Evolutionary conservation across 1,139 yeast species (phyloP), one percentile per base, ranked within the genome.

Genomic region (Hyphopichia wangnamkhiaoensis): DNA sequence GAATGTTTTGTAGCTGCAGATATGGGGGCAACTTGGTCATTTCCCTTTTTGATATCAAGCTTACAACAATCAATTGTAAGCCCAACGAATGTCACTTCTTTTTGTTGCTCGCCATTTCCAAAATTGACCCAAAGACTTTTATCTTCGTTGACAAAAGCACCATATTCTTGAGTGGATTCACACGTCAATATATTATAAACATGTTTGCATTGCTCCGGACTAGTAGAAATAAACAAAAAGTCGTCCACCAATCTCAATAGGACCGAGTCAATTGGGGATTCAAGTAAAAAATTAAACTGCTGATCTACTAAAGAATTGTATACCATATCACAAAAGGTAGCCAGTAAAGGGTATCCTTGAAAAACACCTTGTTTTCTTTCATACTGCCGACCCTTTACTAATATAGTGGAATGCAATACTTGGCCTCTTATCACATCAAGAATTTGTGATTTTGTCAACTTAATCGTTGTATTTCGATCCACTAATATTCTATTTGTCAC

Each of bases 271-370:
- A 49, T 40, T 5, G 49, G 43, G 0, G 46, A 31, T 7, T 38
- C 42, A 1, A 53, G 39, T 2, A 64, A 38, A 44, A 70, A 71
- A 2, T 50, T 45, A n/a, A 75, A 64, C 28, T 68, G 53, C 6
- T 66, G 56, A n/a, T 70, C 69, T 2, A 86, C 76, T 37, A 91
- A 58, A 7, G 75, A 70, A 48, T 85, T 87, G 50, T 86, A 85
- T 1, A 87, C 79, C 4, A 90, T 53, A 48, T 90, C 88, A 48
- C 96, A 90, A 28, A 93, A 68, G 2, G 82, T 65, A 1, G 88
- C 76, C 48, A 96, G 94, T 13, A 91, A 61, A 1, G 84, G 80
- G 6, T 89, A 80, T 0, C 98, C 98, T 61, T 93, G 98, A 38
- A 86, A 93, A 0, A 93, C 74, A 0, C 98, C 98, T 9, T 68